Percentiles rank a stretch among this genome's conserved stretches.
Conservation (phyloP, 192 early-diverging fungal genomes). For the Powellomyces hirtus region DNA sequence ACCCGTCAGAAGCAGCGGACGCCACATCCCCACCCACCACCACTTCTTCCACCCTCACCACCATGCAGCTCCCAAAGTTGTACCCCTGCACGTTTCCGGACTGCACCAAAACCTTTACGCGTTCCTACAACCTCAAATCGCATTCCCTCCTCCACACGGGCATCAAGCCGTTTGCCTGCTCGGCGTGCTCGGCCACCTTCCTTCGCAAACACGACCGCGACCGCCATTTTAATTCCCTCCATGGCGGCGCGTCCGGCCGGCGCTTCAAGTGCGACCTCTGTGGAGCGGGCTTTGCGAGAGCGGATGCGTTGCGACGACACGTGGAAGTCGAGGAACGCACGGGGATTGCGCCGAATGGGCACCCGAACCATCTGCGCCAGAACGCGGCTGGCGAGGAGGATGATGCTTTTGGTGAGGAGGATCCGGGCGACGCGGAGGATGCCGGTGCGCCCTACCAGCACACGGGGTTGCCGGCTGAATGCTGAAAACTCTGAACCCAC, state of each 20-base stretch:
- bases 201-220: conserved; percentile 77
- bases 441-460: too few species aligned
- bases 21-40: too few species aligned
- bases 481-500: too few species aligned
- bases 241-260: neutral
- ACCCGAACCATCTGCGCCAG: neutral
- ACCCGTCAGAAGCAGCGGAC: neutral
- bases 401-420: neutral
- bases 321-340: conserved; percentile 25
- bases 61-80: neutral
- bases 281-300: conserved; percentile 36
- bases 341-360: neutral
- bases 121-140: conserved; percentile 64
- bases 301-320: conserved; percentile 40
- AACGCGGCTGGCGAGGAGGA: neutral
- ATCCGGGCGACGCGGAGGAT: too few species aligned
- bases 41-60: neutral
- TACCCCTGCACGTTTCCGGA: conserved; percentile 52
- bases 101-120: conserved; percentile 63
- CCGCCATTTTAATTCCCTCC: conserved; percentile 40
- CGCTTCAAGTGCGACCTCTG: conserved; percentile 18
- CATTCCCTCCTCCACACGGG: conserved; percentile 61
- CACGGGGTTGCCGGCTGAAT: too few species aligned
- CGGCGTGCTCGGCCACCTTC: conserved; percentile 64
- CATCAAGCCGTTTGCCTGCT: conserved; percentile 60